Base-by-base conservation (phyloP, 2,329 filamentous ascomycete genomes). In the Sporothrix protearum region DNA sequence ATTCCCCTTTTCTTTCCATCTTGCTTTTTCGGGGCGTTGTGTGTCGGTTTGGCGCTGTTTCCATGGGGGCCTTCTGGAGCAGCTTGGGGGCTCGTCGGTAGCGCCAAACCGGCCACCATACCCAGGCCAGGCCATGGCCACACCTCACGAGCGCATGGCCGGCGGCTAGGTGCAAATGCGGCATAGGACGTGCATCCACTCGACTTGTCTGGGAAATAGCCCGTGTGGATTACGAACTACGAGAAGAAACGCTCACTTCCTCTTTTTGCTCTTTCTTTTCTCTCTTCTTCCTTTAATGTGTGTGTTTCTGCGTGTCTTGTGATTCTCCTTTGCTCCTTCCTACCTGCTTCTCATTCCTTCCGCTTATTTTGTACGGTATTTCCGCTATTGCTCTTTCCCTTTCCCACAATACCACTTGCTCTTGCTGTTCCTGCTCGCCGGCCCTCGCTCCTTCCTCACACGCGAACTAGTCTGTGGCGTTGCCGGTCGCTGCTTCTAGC, bases 391-490 rank as follows among this genome's bases (percentile, higher is more conserved):
- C 39, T 66, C 42, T 33, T 66, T 66, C 25, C 25, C n/a, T n/a
- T 19, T 49, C 30, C 19, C 14, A 19, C 8, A 22, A 6, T 22
- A 16, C 5, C 16, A 8, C 30, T 22, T 61, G 28, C 25, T 22
- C 9, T 10, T 8, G 12, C 42, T 19, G 19, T 49, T n/a, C 14
- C 7, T 66, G 25, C 8, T 2, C 53, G 16, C 28, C 3, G 9
- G 19, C 64, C 45, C 14, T 33, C 28, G 45, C 64, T 51, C 64
- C 64, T 51, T 67, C 64, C 30, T 51, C 64, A 33, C 64, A 67
- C 28, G 64, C 28, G 7, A 66, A 66, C 16, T 16, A 47, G 42
- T 16, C 30, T 61, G 57, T 25, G 64, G 25, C 45, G 64, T 51
- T 25, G 42, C 61, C 12, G 45, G 64, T 22, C 42, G 64, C 64